phyloP scores from a whole-genome alignment of 2,329 filamentous ascomycete genomes.

The Bipolaris sorokiniana region DNA sequence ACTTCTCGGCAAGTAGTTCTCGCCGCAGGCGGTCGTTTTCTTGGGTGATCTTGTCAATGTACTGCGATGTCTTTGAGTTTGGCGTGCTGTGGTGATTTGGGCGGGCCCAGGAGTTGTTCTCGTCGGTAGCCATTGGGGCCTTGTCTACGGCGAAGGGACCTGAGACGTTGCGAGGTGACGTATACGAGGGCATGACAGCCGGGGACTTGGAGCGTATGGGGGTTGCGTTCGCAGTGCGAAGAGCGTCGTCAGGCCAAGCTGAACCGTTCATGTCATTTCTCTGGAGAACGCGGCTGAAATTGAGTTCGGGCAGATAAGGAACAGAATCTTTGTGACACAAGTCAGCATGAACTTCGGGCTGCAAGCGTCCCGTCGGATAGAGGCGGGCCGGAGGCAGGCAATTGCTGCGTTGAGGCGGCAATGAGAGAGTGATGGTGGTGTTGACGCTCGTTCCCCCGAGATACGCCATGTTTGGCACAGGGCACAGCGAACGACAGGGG shows the following conservation, averaged over 20 bases:
- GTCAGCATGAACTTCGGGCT: slow-evolving; percentile 30
- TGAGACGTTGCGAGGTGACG: slow-evolving; percentile 38
- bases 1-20: slow-evolving; percentile 58
- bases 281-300: slow-evolving; percentile 20
- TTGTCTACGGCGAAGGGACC: slow-evolving; percentile 44
- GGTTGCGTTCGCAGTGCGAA: slow-evolving; percentile 22
- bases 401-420: neutral
- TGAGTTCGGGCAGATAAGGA: slow-evolving; percentile 30
- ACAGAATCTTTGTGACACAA: slow-evolving; percentile 17
- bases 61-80: slow-evolving; percentile 47
- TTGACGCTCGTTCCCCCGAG: slow-evolving; percentile 16
- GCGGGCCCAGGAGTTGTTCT: slow-evolving; percentile 36
- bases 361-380: neutral
- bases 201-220: slow-evolving; percentile 19
- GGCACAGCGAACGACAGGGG: slow-evolving; percentile 16
- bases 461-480: slow-evolving; percentile 31
- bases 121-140: slow-evolving; percentile 30
- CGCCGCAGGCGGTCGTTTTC: slow-evolving; percentile 80
- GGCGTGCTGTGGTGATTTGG: slow-evolving; percentile 38
- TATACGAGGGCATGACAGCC: slow-evolving; percentile 37
- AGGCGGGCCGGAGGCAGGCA: slow-evolving; percentile 10
- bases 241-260: slow-evolving; percentile 22
- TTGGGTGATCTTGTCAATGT: slow-evolving; percentile 78
- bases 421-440: slow-evolving; percentile 27
- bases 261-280: slow-evolving; percentile 43